Evolutionary conservation across 306 rosid genomes (phyloP).

Genomic region (Rosa multiflora): DNA sequence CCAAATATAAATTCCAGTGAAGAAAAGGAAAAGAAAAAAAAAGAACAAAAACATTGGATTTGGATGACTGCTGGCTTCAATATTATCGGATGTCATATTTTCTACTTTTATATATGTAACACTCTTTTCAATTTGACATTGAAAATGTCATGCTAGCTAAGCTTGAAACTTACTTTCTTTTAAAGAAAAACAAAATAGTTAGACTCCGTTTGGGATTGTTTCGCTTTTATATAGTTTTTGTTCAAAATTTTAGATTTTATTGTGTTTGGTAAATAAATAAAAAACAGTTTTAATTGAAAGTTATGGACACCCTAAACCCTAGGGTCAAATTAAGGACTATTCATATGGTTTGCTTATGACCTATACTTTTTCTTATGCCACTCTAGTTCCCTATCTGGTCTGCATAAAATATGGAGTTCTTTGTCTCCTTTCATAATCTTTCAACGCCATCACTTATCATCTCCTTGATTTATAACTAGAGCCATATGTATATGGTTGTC

Average conservation of each 20-base stretch:
- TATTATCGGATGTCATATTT: conserved; percentile 23
- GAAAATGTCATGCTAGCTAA: neutral
- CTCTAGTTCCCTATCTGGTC: neutral
- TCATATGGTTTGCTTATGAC: neutral
- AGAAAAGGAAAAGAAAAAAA: neutral
- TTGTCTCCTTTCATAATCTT: neutral
- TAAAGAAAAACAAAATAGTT: neutral
- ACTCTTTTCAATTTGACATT: neutral
- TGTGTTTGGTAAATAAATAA: too few relatives aligned
- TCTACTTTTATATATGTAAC: neutral
- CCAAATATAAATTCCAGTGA: neutral
- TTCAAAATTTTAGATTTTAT: too few relatives aligned
- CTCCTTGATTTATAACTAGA: neutral
- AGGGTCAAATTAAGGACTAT: neutral
- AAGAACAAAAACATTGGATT: neutral
- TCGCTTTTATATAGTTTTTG: too few relatives aligned
- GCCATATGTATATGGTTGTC: neutral
- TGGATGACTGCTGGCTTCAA: conserved; percentile 13
- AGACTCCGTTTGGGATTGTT: neutral
- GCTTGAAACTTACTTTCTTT: neutral
- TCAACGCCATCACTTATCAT: conserved; percentile 17
- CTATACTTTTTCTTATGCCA: neutral
- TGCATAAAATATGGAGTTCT: neutral
- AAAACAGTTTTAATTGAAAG: too few relatives aligned
- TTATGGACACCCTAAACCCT: too few relatives aligned